Evolutionary conservation across 768 basidiomycete species (phyloP).

Genomic region (Filobasidium floriforme): DNA sequence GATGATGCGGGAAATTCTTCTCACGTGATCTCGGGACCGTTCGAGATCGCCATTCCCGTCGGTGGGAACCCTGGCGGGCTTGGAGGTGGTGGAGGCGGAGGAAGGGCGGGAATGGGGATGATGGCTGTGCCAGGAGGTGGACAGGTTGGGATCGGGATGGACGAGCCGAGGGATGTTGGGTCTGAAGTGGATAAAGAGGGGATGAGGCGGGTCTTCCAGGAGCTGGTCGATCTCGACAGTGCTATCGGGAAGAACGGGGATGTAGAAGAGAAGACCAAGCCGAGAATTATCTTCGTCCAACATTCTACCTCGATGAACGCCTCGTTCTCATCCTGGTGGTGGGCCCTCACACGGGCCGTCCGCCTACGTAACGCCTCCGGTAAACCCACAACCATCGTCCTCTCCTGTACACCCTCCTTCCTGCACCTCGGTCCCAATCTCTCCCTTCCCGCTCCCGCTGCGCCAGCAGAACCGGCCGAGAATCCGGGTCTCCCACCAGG

Average conservation of each 20-base stretch:
- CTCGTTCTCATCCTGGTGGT: slow-evolving; percentile 70
- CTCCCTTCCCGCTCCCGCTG: background rate
- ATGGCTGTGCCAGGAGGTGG: too few species aligned
- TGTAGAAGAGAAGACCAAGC: slow-evolving; percentile 34
- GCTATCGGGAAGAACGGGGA: background rate
- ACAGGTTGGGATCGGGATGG: background rate
- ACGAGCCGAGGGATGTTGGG: background rate
- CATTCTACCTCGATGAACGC: slow-evolving; percentile 70
- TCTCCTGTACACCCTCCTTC: slow-evolving; percentile 78
- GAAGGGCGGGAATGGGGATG: background rate
- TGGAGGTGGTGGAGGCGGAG: background rate
- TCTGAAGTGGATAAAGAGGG: background rate
- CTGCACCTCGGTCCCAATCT: slow-evolving; percentile 49
- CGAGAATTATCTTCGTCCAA: slow-evolving; percentile 74
- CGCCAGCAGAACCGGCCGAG: background rate
- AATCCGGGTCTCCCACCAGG: slow-evolving; percentile 42
- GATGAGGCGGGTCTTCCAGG: slow-evolving; percentile 57
- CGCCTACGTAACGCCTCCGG: slow-evolving; percentile 62
- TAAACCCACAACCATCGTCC: slow-evolving; percentile 70
- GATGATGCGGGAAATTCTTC: slow-evolving; percentile 9
- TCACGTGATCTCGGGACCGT: slow-evolving; percentile 3
- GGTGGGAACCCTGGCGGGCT: slow-evolving; percentile 42
- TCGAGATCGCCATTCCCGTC: slow-evolving; percentile 18
- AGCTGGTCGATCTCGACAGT: slow-evolving; percentile 56
- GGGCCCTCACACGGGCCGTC: slow-evolving; percentile 69